Conservation (phyloP, 805 yeast species). For the Sugiyamaella americana region DNA sequence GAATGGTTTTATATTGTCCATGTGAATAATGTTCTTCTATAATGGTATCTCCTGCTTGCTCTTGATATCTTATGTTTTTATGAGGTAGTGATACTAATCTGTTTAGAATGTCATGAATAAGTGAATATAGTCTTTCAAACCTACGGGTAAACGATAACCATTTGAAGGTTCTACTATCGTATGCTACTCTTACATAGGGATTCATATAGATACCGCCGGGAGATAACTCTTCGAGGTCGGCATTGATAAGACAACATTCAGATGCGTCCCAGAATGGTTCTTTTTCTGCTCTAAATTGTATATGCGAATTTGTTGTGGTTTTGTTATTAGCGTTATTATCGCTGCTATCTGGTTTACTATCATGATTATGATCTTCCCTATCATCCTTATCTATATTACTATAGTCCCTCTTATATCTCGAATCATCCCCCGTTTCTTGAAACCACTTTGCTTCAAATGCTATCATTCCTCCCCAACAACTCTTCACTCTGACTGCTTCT, state of each 20-base stretch:
- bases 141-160: conserved; percentile 13
- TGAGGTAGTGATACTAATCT: conserved; percentile 9
- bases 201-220: conserved; percentile 12
- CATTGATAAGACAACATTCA: conserved; percentile 17
- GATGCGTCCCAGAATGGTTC: conserved; percentile 15
- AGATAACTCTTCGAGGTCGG: conserved; percentile 9
- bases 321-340: not conserved
- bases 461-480: conserved; percentile 20
- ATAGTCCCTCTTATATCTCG: not conserved
- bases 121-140: conserved; percentile 13
- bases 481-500: conserved; percentile 14
- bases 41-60: conserved; percentile 2
- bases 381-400: too few relatives aligned
- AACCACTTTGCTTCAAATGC: conserved; percentile 16
- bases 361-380: too few relatives aligned
- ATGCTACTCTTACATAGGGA: conserved; percentile 17
- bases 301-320: not conserved
- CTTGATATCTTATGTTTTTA: conserved; percentile 7
- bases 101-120: conserved; percentile 11
- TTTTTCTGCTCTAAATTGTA: conserved; percentile 9
- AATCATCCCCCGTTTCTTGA: conserved; percentile 3
- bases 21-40: not conserved
- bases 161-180: conserved; percentile 7
- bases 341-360: not conserved
- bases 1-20: not conserved